Evolutionary conservation across 1,284 basidiomycete genomes (phyloP), one percentile per base, ranked within the genome.

Genomic region (Amylostereum areolatum): DNA sequence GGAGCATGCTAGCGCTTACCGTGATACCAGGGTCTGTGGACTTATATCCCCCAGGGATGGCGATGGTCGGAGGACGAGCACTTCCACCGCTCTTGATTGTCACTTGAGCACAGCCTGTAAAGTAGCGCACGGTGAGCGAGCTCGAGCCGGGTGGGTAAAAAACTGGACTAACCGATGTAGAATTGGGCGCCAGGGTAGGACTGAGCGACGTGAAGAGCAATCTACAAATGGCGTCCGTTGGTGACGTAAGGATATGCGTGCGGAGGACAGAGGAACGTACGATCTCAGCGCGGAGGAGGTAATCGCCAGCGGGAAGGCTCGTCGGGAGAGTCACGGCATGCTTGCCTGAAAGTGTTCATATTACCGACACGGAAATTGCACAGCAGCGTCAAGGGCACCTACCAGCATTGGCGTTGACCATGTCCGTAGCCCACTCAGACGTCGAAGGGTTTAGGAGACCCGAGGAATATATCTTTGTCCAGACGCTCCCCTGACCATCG

Each of bases 381-480:
- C 12, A 43, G 36, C 11, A 6, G 39, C 11, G 1, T 18, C 18
- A 18, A 18, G 18, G 18, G 8, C n/a, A 52, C 59, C n/a, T 36
- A 67, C 71, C 73, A 40, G 48, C 52, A 55, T 70, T 72, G 8
- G 70, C 49, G 45, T 77, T 77, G 34, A 77, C 72, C 44, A 75
- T 62, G 55, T 77, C 74, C 4, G 72, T 72, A 6, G 74, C 73
- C 74, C 74, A 75, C 46, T 67, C 55, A 51, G 66, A 62, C 7
- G 62, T 53, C 39, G 53, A 59, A 3, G 71, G 51, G 48, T 69
- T 63, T 32, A 75, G 49, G 31, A 77, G 66, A n/a, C 74, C 73
- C 36, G 73, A 72, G 3, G 69, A 66, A 56, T 76, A 77, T 32
- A 78, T 73, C 67, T 77, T 77, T 39, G 74, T 75, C 73, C 75